Evolutionary conservation across 2,329 filamentous ascomycete genomes (phyloP), one percentile per base, ranked within the genome.

Genomic region (Aureobasidium sp.): DNA sequence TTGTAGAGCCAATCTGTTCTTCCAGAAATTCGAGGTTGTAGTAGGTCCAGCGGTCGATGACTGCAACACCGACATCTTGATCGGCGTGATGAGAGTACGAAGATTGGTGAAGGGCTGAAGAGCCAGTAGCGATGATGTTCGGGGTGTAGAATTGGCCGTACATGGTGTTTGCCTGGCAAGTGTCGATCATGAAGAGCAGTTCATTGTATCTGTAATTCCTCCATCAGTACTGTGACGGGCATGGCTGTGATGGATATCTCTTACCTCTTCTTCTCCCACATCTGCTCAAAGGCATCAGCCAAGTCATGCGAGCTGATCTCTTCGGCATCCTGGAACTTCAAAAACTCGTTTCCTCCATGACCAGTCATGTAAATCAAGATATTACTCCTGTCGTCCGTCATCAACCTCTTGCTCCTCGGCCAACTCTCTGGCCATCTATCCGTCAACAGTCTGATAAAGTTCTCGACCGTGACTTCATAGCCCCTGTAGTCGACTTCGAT

Each of bases 311-410:
- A 92, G 62, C 91, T 92, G 67, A 99, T 97, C 77, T 99, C 94
- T 75, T 99, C 94, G 7, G 92, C 90, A 69, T 99, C 94, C 75
- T 99, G 94, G 71, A 99, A 99, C 75, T 99, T 99, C 63, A 99
- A 78, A 70, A 99, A 99, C 77, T 97, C 92, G 73, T 97, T 96
- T 20, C 94, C 94, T 36, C 94, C 94, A 71, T 99, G 94, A 0
- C 94, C 94, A 0, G 94, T 99, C 94, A 99, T 99, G 79, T 99
- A 99, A 12, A 99, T 93, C 62, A 99, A 79, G 64, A 99, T 95
- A 71, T 99, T 99, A 76, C 91, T 96, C 64, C 93, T 87, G 68
- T 96, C 92, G 72, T 99, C 94, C 4, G 93, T 97, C 71, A 96
- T 83, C 64, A 99, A 80, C 56, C 94, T 84, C 80, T 99, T 99